Evolutionary conservation across 2,329 filamentous ascomycete genomes (phyloP), one percentile per base, ranked within the genome.

Genomic region (Exophiala sp.): DNA sequence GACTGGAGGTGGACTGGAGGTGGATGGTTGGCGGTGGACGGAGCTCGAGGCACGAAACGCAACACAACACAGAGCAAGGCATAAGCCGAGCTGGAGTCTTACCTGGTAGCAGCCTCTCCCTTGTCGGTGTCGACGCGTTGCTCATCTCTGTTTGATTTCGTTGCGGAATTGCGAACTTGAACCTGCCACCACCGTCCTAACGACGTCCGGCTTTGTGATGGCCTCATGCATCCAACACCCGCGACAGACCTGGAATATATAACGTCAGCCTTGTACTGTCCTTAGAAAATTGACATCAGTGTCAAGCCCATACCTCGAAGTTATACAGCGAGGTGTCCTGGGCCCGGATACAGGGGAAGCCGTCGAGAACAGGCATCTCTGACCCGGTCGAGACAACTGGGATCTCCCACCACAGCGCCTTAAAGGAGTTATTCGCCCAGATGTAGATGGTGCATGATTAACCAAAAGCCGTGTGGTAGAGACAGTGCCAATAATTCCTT

Each of bases 141-240:
- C 9, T n/a, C 16, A 6, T 13, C n/a, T 16, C 24, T 18, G 5
- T n/a, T 18, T 21, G 30, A 27, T n/a, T 24, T n/a, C 8, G 30
- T 41, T 10, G 38, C 42, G 5, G 32, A 13, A 3, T 27, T 46
- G 18, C 43, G 43, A 46, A 27, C 13, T n/a, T 46, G 43, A 46
- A 27, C 13, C 19, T 46, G 43, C 32, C 34, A 37, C 34, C 3
- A 37, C 16, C 34, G 6, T 19, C 14, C 40, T 18, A n/a, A 5
- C 16, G 40, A 9, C 23, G 40, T 43, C 40, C 13, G 40, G 16
- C 11, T 43, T 23, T 43, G 22, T n/a, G 29, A 16, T 1, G 22
- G 6, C 23, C 40, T 29, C 27, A 23, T 43, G 22, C 34, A 18
- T 29, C 16, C 9, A 11, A 18, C 27, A 43, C n/a, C 11, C 4